Evolutionary conservation across 371 early-diverging fungal genomes (phyloP).

Genomic region (Syncephalastrum sp.): DNA sequence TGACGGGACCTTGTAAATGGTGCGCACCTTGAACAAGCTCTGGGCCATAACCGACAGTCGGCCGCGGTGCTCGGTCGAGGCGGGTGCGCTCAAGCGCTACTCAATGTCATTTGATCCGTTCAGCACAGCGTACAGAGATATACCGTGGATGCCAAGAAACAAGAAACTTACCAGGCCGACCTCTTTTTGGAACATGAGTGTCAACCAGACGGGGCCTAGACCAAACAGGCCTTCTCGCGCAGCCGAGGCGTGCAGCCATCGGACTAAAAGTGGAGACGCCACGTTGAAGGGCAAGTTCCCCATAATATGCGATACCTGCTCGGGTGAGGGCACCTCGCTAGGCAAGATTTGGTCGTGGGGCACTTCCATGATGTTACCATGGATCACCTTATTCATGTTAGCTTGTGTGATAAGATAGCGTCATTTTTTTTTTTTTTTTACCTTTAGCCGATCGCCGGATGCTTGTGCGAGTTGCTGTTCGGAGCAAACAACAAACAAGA

Average conservation of each 20-base stretch:
- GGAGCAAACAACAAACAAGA: neutral
- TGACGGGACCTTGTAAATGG: constrained; percentile 62
- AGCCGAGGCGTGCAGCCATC: constrained; percentile 70
- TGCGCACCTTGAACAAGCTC: constrained; percentile 64
- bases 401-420: neutral
- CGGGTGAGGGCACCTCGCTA: neutral
- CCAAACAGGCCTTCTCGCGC: constrained; percentile 61
- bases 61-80: constrained; percentile 57
- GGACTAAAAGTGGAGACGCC: constrained; percentile 71
- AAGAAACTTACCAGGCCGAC: constrained; percentile 61
- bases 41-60: constrained; percentile 77
- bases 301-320: constrained; percentile 45
- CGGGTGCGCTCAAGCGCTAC: constrained; percentile 63
- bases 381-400: constrained; percentile 29
- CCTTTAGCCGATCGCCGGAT: constrained; percentile 47
- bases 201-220: constrained; percentile 58
- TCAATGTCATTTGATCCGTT: too few species aligned
- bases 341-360: constrained; percentile 50
- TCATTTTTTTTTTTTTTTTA: constrained; percentile 8
- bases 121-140: too few species aligned
- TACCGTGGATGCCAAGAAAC: neutral
- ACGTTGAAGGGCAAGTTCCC: constrained; percentile 84
- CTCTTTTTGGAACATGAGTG: constrained; percentile 87
- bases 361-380: constrained; percentile 68
- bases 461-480: constrained; percentile 66